Evolutionary conservation across 1,139 yeast genomes (phyloP), one percentile per base, ranked within the genome.

Genomic region (Yamadazyma sp.): DNA sequence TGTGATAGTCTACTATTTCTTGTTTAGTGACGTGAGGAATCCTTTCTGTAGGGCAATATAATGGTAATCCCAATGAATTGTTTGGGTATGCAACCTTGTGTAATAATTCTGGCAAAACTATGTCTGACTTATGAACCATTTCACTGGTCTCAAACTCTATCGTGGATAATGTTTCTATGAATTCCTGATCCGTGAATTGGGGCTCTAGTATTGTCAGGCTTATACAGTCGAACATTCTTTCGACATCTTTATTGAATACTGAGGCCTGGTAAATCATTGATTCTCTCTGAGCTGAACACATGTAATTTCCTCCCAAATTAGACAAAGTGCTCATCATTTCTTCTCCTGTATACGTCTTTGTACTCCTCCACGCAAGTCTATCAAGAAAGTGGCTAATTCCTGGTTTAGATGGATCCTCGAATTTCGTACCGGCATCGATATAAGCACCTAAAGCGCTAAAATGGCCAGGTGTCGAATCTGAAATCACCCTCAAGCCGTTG

Each of bases 261-360:
- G 96, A 83, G 2, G 97, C 95, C 61, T 92, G 97, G 60, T 92
- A 92, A 67, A 92, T 80, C 69, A 92, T 76, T 4, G 94, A 78
- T 58, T 92, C 98, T 55, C 98, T 74, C 21, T 95, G 87, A 1
- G 96, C 87, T 1, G 96, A 84, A 56, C 96, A 86, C 80, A 88
- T 90, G 61, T 86, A 89, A 60, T 90, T 92, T 10, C 98, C 98
- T 31, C 98, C 98, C 39, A 92, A 64, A 37, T 80, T 71, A 39
- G 88, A 89, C 47, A 92, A 69, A 26, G 77, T 75, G 48, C 85
- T 85, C 51, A 86, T 73, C 88, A 92, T 86, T 41, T 84, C 76
- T 26, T 73, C 63, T 3, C 89, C 90, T 2, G 78, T 54, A 42
- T 76, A 70, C 39, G 76, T 68, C 33, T 71, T 62, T 0, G 97